These are phyloP conservation scores for Aurantiochytrium sp. DNA, from an alignment of 108 stramenopile species.

Conservation along the genomic window DNA sequence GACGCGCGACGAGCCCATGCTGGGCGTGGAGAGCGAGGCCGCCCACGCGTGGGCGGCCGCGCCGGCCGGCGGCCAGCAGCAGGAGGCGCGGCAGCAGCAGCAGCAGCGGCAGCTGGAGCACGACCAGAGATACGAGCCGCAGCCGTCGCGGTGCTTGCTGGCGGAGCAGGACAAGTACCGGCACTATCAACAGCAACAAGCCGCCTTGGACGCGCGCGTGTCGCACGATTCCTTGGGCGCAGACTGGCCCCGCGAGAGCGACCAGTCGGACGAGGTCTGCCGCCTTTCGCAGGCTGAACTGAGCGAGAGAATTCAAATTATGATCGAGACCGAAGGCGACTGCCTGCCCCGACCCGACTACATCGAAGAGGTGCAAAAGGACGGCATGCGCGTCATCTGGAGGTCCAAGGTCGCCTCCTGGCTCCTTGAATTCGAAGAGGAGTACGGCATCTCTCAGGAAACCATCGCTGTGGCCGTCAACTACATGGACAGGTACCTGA, in stretches of 20 bases:
- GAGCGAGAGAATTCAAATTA: not conserved
- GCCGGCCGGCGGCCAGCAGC: too few relatives aligned
- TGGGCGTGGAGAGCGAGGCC: too few relatives aligned
- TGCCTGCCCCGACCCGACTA: not conserved
- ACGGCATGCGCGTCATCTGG: constrained; percentile 5
- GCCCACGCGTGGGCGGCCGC: too few relatives aligned
- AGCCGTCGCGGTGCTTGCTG: too few relatives aligned
- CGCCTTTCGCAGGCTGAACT: not conserved
- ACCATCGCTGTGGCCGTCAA: not conserved
- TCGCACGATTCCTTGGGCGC: not conserved
- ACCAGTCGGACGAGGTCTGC: not conserved
- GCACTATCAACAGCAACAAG: too few relatives aligned
- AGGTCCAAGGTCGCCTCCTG: not conserved
- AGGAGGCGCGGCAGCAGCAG: too few relatives aligned
- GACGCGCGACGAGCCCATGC: too few relatives aligned
- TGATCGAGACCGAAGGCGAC: not conserved
- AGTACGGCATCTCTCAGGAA: not conserved
- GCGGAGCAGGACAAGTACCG: too few relatives aligned
- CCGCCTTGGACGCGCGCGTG: not conserved
- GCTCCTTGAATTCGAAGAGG: not conserved
- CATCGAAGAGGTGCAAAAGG: constrained; percentile 1
- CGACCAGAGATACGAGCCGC: too few relatives aligned
- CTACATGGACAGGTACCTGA: constrained; percentile 12
- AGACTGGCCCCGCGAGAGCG: not conserved
- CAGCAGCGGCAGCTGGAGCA: too few relatives aligned